Base-by-base conservation (phyloP, 805 yeast species). In the Kluyveromyces starmeri region DNA sequence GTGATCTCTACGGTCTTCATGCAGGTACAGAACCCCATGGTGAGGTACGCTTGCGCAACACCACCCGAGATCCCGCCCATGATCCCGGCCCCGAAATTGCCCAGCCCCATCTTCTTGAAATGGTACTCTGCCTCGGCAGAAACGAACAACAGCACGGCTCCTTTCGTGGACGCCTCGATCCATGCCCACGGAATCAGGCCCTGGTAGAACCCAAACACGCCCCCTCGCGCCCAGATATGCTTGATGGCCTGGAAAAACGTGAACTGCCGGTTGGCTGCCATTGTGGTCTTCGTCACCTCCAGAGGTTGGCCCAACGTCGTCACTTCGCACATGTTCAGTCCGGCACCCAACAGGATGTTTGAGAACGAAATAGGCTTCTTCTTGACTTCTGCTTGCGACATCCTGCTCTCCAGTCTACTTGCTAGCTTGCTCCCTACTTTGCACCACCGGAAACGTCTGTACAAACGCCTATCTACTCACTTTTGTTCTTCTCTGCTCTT, bases 161-260 rank as follows among this genome's bases (percentile, higher is more conserved):
- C 98, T 61, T 92, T 92, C 23, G 98, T 92, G n/a, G 95, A 83
- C 7, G 96, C 98, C 62, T 89, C 98, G 48, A 92, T 83, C 96
- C 97, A 88, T 5, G 97, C 98, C 98, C 98, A 92, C 30, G 98
- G 98, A 45, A 89, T 88, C 55, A 92, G 70, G 20, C 98, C 98
- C 61, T 92, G 98, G 64, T 88, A 92, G 65, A 88, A 92, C 0
- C 97, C 98, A 19, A 73, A 55, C 12, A 80, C 50, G 35, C 98
- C 98, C 45, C 98, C 98, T 52, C 98, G 76, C 11, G 92, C 71
- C 92, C 94, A 85, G 42, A 92, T 88, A 26, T 75, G 68, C 39
- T 70, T 70, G 34, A 78, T 69, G 18, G 95, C 83, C 46, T 76
- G 76, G 8, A 73, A 46, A 42, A 92, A 64, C 2, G 76, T 57